phyloP scores from a whole-genome alignment of 371 early-diverging fungal genomes.

The Mortierella sp. region DNA sequence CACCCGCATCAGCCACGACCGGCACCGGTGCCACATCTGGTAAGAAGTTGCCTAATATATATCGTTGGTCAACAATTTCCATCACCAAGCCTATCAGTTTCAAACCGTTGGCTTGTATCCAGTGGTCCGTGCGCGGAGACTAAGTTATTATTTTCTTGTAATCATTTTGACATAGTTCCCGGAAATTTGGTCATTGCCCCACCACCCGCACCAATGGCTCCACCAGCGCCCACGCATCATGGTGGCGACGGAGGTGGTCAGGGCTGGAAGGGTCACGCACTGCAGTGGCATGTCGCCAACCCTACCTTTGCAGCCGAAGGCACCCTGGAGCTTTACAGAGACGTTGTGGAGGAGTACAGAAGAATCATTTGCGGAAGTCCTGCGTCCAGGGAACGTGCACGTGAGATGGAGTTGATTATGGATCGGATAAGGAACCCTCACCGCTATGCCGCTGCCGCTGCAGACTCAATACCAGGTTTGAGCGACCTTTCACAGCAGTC shows the following conservation, averaged over 20 bases:
- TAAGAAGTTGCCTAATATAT: not conserved
- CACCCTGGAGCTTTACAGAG: constrained; percentile 47
- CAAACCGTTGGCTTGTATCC: not conserved
- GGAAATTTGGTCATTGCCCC: constrained; percentile 45
- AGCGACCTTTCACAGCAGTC: not conserved
- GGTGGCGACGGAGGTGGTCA: constrained; percentile 50
- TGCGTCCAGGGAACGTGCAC: constrained; percentile 30
- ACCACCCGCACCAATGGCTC: constrained; percentile 33
- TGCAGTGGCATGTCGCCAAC: constrained; percentile 57
- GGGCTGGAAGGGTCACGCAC: constrained; percentile 50
- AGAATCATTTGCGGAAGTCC: constrained; percentile 46
- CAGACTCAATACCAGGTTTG: not conserved
- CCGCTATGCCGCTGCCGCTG: constrained; percentile 11
- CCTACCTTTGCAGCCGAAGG: constrained; percentile 57
- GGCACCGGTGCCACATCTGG: constrained; percentile 34
- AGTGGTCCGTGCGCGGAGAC: not conserved
- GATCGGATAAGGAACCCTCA: constrained; percentile 40
- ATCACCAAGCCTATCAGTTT: not conserved
- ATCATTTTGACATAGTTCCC: constrained; percentile 8
- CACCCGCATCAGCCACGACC: constrained; percentile 21
- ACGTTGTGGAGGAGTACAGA: constrained; percentile 50
- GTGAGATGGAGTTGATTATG: constrained; percentile 38
- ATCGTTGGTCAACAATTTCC: not conserved
- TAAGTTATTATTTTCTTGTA: not conserved
- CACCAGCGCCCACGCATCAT: constrained; percentile 25